These are phyloP conservation scores for Tricholoma terreum DNA, from an alignment of 768 basidiomycete genomes.

Conservation along the genomic window DNA sequence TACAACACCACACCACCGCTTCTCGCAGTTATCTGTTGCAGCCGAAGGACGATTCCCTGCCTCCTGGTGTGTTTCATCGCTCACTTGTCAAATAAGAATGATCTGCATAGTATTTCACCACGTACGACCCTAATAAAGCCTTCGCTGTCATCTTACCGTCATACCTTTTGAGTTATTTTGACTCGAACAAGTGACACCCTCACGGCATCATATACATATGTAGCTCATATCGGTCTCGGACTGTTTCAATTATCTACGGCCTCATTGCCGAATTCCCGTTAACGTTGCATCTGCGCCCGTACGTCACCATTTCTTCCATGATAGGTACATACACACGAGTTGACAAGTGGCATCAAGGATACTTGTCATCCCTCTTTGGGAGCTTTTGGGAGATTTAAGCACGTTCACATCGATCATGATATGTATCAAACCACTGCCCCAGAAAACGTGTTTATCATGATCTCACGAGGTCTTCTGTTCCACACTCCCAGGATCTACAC, in stretches of 20 bases:
- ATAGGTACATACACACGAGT: background rate
- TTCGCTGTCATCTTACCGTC: background rate
- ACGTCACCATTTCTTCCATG: background rate
- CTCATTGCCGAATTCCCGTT: background rate
- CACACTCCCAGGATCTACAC: too few species aligned
- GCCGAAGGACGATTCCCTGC: background rate
- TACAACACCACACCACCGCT: background rate
- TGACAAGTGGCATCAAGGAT: background rate
- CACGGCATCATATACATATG: background rate
- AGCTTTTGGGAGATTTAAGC: background rate
- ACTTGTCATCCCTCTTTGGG: background rate
- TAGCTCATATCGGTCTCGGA: background rate
- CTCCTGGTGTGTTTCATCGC: too few species aligned
- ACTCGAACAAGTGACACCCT: background rate
- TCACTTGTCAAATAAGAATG: background rate
- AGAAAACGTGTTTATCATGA: too few species aligned
- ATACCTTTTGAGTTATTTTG: too few species aligned
- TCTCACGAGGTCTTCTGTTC: too few species aligned
- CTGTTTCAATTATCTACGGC: background rate
- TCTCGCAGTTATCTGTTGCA: background rate
- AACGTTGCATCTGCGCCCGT: background rate
- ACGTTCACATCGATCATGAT: too few species aligned
- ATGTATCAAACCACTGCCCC: too few species aligned
- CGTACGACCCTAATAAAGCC: background rate
- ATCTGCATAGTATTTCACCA: background rate